Conservation (phyloP, 2,329 filamentous ascomycete species). For the Davidsoniella neocaledoniae region DNA sequence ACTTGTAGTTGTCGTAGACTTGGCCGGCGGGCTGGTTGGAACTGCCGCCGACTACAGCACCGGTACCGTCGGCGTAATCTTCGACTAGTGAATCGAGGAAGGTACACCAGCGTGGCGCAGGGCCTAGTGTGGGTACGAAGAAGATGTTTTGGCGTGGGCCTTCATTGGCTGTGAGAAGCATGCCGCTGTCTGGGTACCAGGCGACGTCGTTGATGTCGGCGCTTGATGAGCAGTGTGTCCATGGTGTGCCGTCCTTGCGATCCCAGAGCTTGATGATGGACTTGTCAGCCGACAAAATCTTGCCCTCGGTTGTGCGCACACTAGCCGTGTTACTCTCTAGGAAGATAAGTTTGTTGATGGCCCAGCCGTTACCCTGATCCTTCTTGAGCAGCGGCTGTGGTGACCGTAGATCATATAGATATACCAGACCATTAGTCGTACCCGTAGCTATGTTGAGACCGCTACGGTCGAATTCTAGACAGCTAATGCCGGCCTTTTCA, state of each 20-base stretch:
- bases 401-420: constrained; percentile 82
- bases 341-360: constrained; percentile 69
- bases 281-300: constrained; percentile 84
- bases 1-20: constrained; percentile 98
- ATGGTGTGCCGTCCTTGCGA: constrained; percentile 61
- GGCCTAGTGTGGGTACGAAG: constrained; percentile 84
- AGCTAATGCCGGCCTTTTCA: constrained; percentile 60
- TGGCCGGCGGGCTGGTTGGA: constrained; percentile 44
- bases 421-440: constrained; percentile 72
- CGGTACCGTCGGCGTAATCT: constrained; percentile 68
- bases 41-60: constrained; percentile 11
- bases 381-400: constrained; percentile 75
- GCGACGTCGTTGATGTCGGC: constrained; percentile 92
- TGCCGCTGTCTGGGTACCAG: constrained; percentile 82
- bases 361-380: constrained; percentile 88
- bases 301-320: constrained; percentile 65
- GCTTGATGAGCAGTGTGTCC: constrained; percentile 88
- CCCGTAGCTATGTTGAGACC: constrained; percentile 77
- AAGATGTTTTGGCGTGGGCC: constrained; percentile 89
- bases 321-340: constrained; percentile 50
- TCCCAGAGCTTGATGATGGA: constrained; percentile 97
- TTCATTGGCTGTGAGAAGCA: constrained; percentile 94
- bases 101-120: constrained; percentile 86
- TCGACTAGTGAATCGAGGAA: constrained; percentile 97
- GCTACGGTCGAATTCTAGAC: constrained; percentile 68